Base-by-base conservation (phyloP, 306 rosid genomes). In the Begonia loranthoides region DNA sequence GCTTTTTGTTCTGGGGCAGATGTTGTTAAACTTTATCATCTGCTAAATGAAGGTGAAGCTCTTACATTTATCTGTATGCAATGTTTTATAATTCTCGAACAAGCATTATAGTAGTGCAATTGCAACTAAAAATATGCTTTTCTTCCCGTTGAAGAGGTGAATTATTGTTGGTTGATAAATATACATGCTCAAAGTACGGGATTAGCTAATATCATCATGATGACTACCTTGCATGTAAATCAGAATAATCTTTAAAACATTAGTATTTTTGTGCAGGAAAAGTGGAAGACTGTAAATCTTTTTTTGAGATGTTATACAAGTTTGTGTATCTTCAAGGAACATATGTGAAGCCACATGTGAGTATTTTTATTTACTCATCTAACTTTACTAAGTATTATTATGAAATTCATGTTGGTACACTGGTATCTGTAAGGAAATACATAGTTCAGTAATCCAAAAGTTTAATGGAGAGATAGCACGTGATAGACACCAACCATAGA, bases 271-370 rank as follows among this genome's bases (percentile, higher is more conserved):
- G 68, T 51, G 66, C 92, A 90, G 99, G 96, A 51, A 73, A 78
- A 44, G 47, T 73, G 41, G 86, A 80, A 41, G 96, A 78, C 48
- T 87, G 86, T 63, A 82, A 73, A 65, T 68, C 49, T 61, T 80
- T 82, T 72, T 86, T 82, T 49, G 74, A 63, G 70, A 78, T 88
- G 14, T 61, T 90, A 57, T 90, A 90, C 72, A 72, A 71, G 57
- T 80, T 86, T 60, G 88, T 79, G 28, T 86, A 86, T 79, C 82
- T 82, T 59, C 96, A 86, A 72, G 94, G 93, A 62, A 92, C 94
- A 39, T 90, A 78, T 72, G 64, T 86, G 75, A 90, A 90, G 66
- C 94, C 99, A 43, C 87, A 86, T 62, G 99, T 90, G 75, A 82
- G 93, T 82, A 47, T 43, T 43, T 28, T 28, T 3, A 3, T 28